Percentiles rank a stretch among this genome's conserved stretches.
Evolutionary conservation across 2,329 filamentous ascomycete species (phyloP).

Genomic region (Aspergillus sp.): DNA sequence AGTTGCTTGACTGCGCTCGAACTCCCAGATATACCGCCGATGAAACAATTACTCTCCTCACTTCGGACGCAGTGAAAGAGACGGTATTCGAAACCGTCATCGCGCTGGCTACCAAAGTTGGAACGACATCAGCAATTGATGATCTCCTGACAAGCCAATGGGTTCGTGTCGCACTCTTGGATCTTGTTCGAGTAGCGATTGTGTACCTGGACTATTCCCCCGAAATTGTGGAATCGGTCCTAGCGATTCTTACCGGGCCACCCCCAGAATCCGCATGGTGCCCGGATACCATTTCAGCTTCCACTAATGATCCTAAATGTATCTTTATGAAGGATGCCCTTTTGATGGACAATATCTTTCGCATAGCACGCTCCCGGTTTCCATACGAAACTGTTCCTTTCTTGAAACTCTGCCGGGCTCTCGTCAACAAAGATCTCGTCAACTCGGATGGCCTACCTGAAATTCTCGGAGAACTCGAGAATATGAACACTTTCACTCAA

Average conservation of each 20-base stretch:
- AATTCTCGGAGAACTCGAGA: conserved; percentile 62
- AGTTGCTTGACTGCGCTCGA: conserved; percentile 42
- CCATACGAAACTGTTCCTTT: conserved; percentile 83
- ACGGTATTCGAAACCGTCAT: conserved; percentile 47
- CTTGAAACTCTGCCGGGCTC: conserved; percentile 62
- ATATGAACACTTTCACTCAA: conserved; percentile 72
- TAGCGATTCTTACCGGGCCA: conserved; percentile 57
- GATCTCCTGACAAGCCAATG: conserved; percentile 56
- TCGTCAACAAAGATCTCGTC: conserved; percentile 48
- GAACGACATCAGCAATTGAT: conserved; percentile 45
- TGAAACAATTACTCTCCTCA: conserved; percentile 46
- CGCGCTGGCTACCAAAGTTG: conserved; percentile 40
- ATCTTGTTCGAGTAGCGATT: conserved; percentile 64
- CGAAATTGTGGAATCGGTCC: conserved; percentile 62
- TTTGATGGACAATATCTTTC: conserved; percentile 57
- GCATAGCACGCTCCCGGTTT: conserved; percentile 69
- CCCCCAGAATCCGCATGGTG: conserved; percentile 14
- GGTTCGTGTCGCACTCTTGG: conserved; percentile 61
- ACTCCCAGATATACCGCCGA: conserved; percentile 35
- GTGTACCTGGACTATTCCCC: conserved; percentile 67
- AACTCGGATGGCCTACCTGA: conserved; percentile 46
- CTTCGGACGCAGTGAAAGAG: conserved; percentile 41
- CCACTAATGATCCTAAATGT: conserved; percentile 36
- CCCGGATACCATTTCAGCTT: conserved; percentile 9
- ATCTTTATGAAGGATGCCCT: conserved; percentile 53